These are phyloP conservation scores for Cercospora nicotianae DNA, from an alignment of 2,329 filamentous ascomycete species.

Conservation along the genomic window DNA sequence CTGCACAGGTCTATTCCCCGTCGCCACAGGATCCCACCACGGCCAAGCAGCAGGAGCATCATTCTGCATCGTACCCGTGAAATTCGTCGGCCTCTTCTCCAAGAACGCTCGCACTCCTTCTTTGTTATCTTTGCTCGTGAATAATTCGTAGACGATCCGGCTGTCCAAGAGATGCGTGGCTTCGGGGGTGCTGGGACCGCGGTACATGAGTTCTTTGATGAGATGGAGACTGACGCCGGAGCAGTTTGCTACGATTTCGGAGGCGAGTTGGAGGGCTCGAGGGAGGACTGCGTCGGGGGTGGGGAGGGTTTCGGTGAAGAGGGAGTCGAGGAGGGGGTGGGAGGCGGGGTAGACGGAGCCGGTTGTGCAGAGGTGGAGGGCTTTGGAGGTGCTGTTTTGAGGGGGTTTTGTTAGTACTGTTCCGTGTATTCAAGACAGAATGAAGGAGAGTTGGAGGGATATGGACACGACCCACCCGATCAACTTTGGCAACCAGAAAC, in stretches of 20 bases:
- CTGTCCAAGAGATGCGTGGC: conserved; percentile 70
- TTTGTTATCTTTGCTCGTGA: conserved; percentile 61
- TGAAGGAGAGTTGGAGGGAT: no score
- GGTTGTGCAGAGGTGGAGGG: conserved; percentile 66
- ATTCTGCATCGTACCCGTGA: conserved; percentile 60
- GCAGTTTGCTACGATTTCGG: conserved; percentile 66
- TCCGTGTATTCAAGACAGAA: no score
- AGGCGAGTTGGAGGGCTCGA: conserved; percentile 65
- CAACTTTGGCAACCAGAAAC: conserved; percentile 70
- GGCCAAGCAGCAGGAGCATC: conserved; percentile 63
- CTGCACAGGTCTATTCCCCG: conserved; percentile 43
- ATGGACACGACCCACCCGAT: conserved; percentile 60
- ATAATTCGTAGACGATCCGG: conserved; percentile 62
- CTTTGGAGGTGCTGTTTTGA: conserved; percentile 49
- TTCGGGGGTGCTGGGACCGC: conserved; percentile 61
- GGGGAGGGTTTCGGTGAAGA: conserved; percentile 67
- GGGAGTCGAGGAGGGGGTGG: conserved; percentile 52
- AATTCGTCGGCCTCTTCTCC: conserved; percentile 65
- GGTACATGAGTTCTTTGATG: conserved; percentile 72
- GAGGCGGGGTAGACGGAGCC: conserved; percentile 58
- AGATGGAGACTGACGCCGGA: conserved; percentile 63
- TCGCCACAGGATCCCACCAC: conserved; percentile 65
- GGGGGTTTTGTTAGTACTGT: conserved; percentile 3
- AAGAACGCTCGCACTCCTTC: conserved; percentile 70
- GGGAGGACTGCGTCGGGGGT: conserved; percentile 61